Conservation (phyloP, 768 basidiomycete genomes). For the Lactarius deliciosus region DNA sequence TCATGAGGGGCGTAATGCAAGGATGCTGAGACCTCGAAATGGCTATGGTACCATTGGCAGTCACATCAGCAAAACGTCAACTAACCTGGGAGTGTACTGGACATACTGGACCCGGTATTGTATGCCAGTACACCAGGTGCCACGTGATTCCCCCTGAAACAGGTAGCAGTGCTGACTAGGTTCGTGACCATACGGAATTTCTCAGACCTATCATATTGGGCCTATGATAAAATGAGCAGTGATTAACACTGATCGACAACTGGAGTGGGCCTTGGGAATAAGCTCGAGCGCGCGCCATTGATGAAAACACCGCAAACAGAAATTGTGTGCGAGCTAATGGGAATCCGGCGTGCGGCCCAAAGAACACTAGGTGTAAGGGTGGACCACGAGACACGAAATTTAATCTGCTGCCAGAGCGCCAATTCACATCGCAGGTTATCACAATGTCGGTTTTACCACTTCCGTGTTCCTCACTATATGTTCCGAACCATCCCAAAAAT, state of each 20-base stretch:
- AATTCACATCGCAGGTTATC: conserved; percentile 22
- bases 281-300: not conserved
- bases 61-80: too few relatives aligned
- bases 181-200: too few relatives aligned
- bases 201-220: too few relatives aligned
- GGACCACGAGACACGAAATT: not conserved
- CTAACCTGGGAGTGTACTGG: too few relatives aligned
- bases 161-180: too few relatives aligned
- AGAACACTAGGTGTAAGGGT: conserved; percentile 7
- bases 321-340: conserved; percentile 11
- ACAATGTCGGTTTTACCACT: conserved; percentile 17
- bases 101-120: too few relatives aligned
- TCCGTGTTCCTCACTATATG: conserved; percentile 19
- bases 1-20: too few relatives aligned
- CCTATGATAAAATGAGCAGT: not conserved
- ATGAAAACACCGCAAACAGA: conserved; percentile 19
- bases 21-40: too few relatives aligned
- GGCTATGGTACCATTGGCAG: too few relatives aligned
- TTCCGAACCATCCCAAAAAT: conserved; percentile 35
- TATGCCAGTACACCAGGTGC: too few relatives aligned
- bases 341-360: conserved; percentile 4
- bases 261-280: not conserved
- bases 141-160: too few relatives aligned
- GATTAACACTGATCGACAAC: conserved; percentile 4
- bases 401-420: conserved; percentile 25